A percentile compares a stretch with the other conserved stretches of the same genome.
Evolutionary conservation across 495 filamentous ascomycete genomes (phyloP).

Genomic region (Penicillium riverlandense): DNA sequence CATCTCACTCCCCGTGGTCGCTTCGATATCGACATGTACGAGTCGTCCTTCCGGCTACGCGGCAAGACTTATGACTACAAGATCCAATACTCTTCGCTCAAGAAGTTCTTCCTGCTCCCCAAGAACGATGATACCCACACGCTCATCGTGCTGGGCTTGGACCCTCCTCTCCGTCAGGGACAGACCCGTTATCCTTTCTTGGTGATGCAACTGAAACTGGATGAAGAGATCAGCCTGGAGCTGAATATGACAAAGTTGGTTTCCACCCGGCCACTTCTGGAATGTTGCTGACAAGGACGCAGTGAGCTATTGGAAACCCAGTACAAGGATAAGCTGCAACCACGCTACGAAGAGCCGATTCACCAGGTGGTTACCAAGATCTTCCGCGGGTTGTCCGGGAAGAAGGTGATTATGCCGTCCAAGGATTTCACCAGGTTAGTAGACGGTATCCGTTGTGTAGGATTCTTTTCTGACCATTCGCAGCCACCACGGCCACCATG

Average conservation of each 20-base stretch:
- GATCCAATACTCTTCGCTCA: slow-evolving; percentile 93
- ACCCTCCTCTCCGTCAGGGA: slow-evolving; percentile 93
- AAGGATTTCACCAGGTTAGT: slow-evolving; percentile 75
- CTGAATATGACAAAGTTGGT: slow-evolving; percentile 92
- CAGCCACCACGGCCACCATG: slow-evolving; percentile 85
- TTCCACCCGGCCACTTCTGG: not conserved
- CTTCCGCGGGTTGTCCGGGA: slow-evolving; percentile 87
- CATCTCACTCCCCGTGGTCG: slow-evolving; percentile 98
- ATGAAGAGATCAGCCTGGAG: slow-evolving; percentile 95
- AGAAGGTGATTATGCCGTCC: slow-evolving; percentile 88
- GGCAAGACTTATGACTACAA: slow-evolving; percentile 99
- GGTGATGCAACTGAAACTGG: slow-evolving; percentile 98
- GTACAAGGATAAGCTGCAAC: slow-evolving; percentile 80
- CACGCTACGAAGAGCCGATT: slow-evolving; percentile 86
- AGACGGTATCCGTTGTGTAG: not conserved
- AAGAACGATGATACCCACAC: slow-evolving; percentile 95
- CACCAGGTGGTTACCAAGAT: slow-evolving; percentile 88
- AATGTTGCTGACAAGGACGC: slow-evolving; percentile 8
- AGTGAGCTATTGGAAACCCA: slow-evolving; percentile 63
- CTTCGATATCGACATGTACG: slow-evolving; percentile 99
- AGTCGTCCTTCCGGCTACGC: slow-evolving; percentile 91
- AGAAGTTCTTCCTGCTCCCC: slow-evolving; percentile 97
- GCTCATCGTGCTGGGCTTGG: slow-evolving; percentile 90
- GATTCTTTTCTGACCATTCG: slow-evolving; percentile 1
- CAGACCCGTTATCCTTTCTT: slow-evolving; percentile 98